Percentiles rank a stretch among this genome's conserved stretches.
Conservation (phyloP, 2,329 filamentous ascomycete species). For the Fusarium bulbicola region DNA sequence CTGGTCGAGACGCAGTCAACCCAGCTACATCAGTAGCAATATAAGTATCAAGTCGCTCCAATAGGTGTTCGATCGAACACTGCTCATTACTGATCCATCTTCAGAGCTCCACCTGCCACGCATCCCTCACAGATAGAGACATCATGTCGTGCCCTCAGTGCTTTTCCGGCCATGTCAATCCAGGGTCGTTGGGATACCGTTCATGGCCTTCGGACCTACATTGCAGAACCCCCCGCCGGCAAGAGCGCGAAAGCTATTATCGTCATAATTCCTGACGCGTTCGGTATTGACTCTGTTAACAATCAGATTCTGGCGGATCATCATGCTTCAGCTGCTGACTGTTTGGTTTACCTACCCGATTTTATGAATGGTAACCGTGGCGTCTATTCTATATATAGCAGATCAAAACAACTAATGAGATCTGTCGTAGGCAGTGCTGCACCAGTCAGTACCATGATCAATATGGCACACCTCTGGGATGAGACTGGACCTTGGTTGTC, state of each 20-base stretch:
- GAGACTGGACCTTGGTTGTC: neutral
- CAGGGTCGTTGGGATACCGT: constrained; percentile 56
- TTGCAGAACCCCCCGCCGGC: constrained; percentile 50
- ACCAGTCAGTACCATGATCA: neutral
- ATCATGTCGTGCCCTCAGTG: constrained; percentile 54
- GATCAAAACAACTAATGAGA: neutral
- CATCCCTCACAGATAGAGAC: too few relatives aligned
- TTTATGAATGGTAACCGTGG: constrained; percentile 58
- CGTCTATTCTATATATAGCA: too few relatives aligned
- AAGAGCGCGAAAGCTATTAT: constrained; percentile 55
- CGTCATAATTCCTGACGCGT: constrained; percentile 64
- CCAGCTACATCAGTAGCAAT: neutral
- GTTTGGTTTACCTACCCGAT: constrained; percentile 63
- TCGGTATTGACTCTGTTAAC: constrained; percentile 65
- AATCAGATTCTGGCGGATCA: constrained; percentile 61
- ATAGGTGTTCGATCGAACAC: rapidly evolving
- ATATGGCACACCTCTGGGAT: neutral
- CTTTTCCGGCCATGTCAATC: constrained; percentile 57
- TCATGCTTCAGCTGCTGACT: constrained; percentile 61
- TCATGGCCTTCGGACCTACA: constrained; percentile 60
- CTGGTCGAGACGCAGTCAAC: neutral
- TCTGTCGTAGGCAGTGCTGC: neutral
- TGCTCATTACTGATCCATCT: neutral
- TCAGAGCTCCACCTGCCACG: neutral
- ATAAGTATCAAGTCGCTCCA: neutral